Percentiles rank a stretch among this genome's conserved stretches.
These are phyloP conservation scores for Vitis hybrid DNA, from an alignment of 177 flowering plant genomes.

Conservation along the genomic window DNA sequence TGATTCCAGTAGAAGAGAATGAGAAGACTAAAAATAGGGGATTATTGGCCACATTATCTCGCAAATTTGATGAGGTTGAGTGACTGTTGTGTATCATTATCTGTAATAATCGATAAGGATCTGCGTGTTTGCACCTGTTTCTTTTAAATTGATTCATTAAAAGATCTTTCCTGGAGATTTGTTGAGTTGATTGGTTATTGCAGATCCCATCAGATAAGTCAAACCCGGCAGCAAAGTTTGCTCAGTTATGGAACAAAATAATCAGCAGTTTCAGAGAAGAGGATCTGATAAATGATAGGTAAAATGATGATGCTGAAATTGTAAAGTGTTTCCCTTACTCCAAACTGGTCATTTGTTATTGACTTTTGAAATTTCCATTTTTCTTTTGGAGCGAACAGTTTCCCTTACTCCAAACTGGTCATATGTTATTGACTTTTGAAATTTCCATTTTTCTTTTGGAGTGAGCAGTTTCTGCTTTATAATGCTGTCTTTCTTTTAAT, in stretches of 20 bases:
- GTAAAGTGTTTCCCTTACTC: neutral
- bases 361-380: neutral
- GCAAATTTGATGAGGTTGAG: slow-evolving; percentile 58
- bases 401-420: neutral
- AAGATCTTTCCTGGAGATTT: neutral
- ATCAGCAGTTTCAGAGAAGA: slow-evolving; percentile 85
- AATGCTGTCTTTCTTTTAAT: neutral
- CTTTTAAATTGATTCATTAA: neutral
- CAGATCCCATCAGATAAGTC: slow-evolving; percentile 51
- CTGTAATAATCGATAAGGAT: neutral
- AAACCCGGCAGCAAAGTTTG: slow-evolving; percentile 74
- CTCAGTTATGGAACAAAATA: slow-evolving; percentile 89
- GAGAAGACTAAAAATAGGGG: slow-evolving; percentile 62
- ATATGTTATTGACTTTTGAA: neutral
- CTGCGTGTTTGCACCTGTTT: neutral
- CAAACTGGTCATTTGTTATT: neutral
- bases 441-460: neutral
- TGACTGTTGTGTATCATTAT: neutral
- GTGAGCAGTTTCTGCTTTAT: neutral
- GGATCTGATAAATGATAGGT: slow-evolving; percentile 84
- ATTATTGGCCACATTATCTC: slow-evolving; percentile 67
- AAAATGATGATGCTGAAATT: neutral
- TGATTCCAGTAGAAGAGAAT: slow-evolving; percentile 64
- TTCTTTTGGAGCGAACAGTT: neutral
- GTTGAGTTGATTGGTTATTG: slow-evolving; percentile 4